Base-by-base conservation (phyloP, 78 protist species). In the Dictyostelium intermedium region DNA sequence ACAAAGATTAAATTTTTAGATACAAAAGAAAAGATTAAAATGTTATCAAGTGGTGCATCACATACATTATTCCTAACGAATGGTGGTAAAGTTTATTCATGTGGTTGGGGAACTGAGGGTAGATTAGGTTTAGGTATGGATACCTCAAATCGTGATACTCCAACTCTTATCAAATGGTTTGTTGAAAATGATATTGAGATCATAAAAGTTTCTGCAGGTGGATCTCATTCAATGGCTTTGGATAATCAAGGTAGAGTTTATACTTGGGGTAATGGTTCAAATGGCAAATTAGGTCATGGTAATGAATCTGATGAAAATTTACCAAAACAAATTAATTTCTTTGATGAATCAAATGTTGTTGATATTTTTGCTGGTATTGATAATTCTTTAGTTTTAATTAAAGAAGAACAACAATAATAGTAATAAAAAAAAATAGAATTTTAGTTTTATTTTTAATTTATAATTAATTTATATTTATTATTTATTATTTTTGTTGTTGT, bases 41-140 rank as follows among this genome's bases (percentile, higher is more conserved):
- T 23, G 5, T 3, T 87, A 14, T 60, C 85, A 43, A 77, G 85
- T 63, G 93, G 93, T 45, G 61, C 93, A 7, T 77, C 93, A 14
- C 93, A 87, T 63, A 43, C 93, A 34, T 14, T 87, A 23, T 87
- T 87, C 13, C 5, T 87, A 5, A 25, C 85, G 2, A 82, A 60
- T 39, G 23, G 56, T 61, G 47, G 60, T 23, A 50, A 50, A 18
- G 85, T 87, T 14, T 87, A 87, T 87, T 18, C 69, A 18, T 87
- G 93, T 61, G 93, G 93, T 18, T 87, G 93, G 93, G 93, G 93
- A 5, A 20, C 79, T 27, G 93, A 87, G 16, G 93, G 93, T 34
- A 50, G 93, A 61, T 35, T 87, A 14, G 93, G 93, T 63, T 35
- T 87, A 13, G 93, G 93, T 18, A 78, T 78, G 50, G 69, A 87